A percentile compares a stretch with the other conserved stretches of the same genome.
Evolutionary conservation across 495 filamentous ascomycete genomes (phyloP).

Genomic region (Annulohypoxylon moriforme): DNA sequence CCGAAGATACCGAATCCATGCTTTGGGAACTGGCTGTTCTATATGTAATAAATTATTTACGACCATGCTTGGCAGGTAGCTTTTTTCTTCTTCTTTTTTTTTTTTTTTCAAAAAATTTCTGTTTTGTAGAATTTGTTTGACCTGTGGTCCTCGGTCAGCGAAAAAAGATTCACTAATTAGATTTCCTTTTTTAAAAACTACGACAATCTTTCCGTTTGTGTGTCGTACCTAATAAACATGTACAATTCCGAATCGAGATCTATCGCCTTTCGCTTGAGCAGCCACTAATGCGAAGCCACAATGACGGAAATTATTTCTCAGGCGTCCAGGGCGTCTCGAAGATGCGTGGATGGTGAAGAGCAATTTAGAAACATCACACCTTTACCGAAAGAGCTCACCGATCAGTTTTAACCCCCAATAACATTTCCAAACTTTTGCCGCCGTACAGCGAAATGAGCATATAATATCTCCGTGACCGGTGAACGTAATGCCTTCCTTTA

Average conservation of each 20-base stretch:
- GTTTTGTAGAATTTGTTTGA: conserved; percentile 30
- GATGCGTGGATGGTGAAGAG: conserved; percentile 33
- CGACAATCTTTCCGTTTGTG: conserved; percentile 26
- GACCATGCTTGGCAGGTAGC: conserved; percentile 21
- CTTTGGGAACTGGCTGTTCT: conserved; percentile 34
- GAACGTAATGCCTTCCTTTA: conserved; percentile 28
- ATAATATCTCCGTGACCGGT: conserved; percentile 29
- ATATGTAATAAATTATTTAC: conserved; percentile 42
- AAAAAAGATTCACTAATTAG: conserved; percentile 36
- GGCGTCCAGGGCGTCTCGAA: conserved; percentile 1
- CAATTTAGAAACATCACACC: conserved; percentile 34
- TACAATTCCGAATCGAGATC: conserved; percentile 36
- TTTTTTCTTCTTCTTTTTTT: background rate
- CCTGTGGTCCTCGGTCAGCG: conserved; percentile 42
- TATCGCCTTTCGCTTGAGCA: conserved; percentile 9
- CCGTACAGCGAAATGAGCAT: conserved; percentile 18
- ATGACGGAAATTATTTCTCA: background rate
- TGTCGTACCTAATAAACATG: conserved; percentile 28
- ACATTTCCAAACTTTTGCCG: conserved; percentile 16
- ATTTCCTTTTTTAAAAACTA: conserved; percentile 6
- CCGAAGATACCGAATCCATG: conserved; percentile 47
- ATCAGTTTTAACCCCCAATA: conserved; percentile 15
- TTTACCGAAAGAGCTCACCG: conserved; percentile 43
- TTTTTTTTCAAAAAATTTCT: background rate
- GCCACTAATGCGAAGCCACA: conserved; percentile 28